These are phyloP conservation scores for Centrapalus pauciflorus DNA, from an alignment of 129 eudicot genomes.

Conservation along the genomic window DNA sequence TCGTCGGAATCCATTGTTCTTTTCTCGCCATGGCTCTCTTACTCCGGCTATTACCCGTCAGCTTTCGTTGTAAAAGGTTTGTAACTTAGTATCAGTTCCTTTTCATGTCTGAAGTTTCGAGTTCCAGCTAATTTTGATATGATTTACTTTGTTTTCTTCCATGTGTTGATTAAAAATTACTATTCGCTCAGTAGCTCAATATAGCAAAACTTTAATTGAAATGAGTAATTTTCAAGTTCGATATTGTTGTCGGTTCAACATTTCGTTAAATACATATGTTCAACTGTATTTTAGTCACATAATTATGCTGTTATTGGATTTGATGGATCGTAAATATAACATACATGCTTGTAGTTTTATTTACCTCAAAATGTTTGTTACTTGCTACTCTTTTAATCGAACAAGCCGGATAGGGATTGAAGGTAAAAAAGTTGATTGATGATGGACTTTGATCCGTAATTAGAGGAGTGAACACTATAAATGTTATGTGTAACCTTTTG, in stretches of 20 bases:
- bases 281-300: neutral
- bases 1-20: constrained; percentile 8
- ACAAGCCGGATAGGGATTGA: neutral
- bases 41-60: constrained; percentile 1
- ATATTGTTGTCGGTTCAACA: neutral
- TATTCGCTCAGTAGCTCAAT: neutral
- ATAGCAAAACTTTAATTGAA: neutral
- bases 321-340: neutral
- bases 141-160: no score
- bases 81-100: constrained; percentile 5
- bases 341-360: neutral
- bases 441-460: neutral
- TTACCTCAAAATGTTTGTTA: neutral
- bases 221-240: neutral
- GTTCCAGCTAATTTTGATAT: neutral
- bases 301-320: neutral
- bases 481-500: no score
- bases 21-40: neutral
- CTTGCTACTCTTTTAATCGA: neutral
- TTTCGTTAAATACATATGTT: neutral
- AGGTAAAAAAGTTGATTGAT: neutral
- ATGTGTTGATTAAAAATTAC: no score
- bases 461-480: neutral
- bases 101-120: neutral
- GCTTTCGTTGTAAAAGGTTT: constrained; percentile 12